A percentile compares a stretch with the other conserved stretches of the same genome.
Evolutionary conservation across 2,329 filamentous ascomycete genomes (phyloP).

Genomic region (Fusarium siculi): DNA sequence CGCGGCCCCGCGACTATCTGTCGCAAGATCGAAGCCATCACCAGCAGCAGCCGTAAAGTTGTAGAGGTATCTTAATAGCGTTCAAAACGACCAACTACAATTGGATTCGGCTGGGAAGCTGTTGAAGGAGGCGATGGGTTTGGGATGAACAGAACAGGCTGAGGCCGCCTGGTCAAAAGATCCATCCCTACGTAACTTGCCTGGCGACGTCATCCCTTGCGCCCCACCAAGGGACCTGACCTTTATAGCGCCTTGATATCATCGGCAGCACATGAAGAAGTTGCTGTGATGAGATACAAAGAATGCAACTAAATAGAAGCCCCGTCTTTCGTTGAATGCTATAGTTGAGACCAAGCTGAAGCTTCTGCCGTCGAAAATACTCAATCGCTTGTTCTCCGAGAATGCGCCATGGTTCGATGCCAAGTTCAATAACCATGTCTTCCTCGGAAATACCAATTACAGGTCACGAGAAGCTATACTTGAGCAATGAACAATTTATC

Average conservation of each 20-base stretch:
- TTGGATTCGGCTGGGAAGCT: not conserved
- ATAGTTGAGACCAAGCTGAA: rapidly evolving
- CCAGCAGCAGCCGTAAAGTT: not conserved
- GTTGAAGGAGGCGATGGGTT: not conserved
- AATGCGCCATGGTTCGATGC: no score
- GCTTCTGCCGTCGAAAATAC: rapidly evolving
- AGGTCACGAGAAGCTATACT: not conserved
- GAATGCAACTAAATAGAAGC: not conserved
- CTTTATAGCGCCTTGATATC: constrained; percentile 14
- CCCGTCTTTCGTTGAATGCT: rapidly evolving
- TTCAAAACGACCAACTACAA: not conserved
- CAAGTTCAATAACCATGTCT: not conserved
- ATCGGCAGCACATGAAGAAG: not conserved
- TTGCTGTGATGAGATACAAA: not conserved
- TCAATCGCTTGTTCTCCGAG: not conserved
- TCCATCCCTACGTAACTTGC: not conserved
- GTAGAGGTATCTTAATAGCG: not conserved
- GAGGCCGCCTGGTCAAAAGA: constrained; percentile 3
- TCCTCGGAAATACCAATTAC: not conserved
- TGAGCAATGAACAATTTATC: not conserved
- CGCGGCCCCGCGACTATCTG: constrained; percentile 92
- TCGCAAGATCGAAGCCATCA: constrained; percentile 81
- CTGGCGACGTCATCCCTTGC: constrained; percentile 39
- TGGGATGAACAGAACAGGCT: constrained; percentile 17
- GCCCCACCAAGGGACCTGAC: constrained; percentile 27